phyloP scores from a whole-genome alignment of 371 early-diverging fungal species.

The Umbelopsis sp. region DNA sequence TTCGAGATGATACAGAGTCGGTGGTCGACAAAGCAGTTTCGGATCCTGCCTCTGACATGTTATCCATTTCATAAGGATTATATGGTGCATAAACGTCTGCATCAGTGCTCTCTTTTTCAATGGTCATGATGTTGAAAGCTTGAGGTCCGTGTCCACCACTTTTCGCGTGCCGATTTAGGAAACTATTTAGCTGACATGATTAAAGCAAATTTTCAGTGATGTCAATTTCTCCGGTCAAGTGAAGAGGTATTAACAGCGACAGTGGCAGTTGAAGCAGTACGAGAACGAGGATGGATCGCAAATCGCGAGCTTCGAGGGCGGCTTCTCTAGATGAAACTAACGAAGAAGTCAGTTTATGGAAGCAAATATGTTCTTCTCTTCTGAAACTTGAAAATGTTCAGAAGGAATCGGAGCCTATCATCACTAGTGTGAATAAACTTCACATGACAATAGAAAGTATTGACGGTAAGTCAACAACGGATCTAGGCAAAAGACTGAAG shows the following conservation, averaged over 20 bases:
- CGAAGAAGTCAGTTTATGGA: conserved; percentile 61
- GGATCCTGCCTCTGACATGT: not conserved
- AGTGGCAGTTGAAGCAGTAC: not conserved
- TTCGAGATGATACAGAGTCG: not conserved
- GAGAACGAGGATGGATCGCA: conserved; percentile 45
- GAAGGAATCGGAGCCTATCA: conserved; percentile 41
- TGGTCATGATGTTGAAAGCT: not conserved
- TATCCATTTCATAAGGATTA: not conserved
- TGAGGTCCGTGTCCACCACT: not conserved
- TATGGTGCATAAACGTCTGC: not conserved
- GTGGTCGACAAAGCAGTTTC: not conserved
- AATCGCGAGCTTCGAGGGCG: conserved; percentile 54
- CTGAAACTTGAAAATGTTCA: conserved; percentile 52
- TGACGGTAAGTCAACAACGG: conserved; percentile 40
- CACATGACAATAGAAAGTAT: conserved; percentile 38
- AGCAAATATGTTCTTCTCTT: conserved; percentile 53
- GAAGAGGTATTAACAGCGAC: not conserved
- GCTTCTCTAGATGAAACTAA: conserved; percentile 54
- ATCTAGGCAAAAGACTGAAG: not conserved
- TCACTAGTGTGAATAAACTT: conserved; percentile 47
- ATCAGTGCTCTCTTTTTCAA: not conserved
- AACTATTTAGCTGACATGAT: not conserved
- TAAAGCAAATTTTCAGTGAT: not conserved
- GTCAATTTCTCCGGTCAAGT: not conserved
- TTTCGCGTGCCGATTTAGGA: not conserved